phyloP scores from a whole-genome alignment of 2,329 filamentous ascomycete genomes.

The Cladosporium cucumerinum region DNA sequence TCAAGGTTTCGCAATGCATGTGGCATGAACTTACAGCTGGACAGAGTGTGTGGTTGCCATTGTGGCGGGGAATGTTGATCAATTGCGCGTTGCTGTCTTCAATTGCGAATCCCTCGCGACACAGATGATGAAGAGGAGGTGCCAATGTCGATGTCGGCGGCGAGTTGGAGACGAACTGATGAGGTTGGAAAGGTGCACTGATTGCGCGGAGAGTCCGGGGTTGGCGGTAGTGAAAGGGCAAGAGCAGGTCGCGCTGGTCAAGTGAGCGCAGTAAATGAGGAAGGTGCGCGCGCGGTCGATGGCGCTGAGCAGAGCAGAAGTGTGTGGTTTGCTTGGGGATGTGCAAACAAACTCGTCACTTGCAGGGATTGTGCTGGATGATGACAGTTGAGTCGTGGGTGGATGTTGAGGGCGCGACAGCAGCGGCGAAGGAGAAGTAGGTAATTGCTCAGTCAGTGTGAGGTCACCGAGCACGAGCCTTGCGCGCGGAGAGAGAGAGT shows the following conservation, averaged over 20 bases:
- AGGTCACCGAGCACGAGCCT: constrained; percentile 9
- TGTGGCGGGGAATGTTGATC: neutral
- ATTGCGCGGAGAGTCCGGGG: neutral
- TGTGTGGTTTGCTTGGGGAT: constrained; percentile 10
- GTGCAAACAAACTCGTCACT: constrained; percentile 17
- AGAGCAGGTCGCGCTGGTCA: neutral
- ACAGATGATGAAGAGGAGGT: neutral
- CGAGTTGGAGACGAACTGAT: neutral
- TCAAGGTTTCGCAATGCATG: neutral
- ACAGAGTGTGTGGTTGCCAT: constrained; percentile 33
- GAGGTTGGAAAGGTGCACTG: neutral
- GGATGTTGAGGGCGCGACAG: neutral
- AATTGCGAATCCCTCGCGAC: neutral
- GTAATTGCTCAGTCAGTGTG: constrained; percentile 16
- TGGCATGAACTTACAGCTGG: constrained; percentile 33
- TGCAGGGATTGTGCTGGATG: constrained; percentile 6
- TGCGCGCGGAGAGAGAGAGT: neutral
- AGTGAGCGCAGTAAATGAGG: neutral
- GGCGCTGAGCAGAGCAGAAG: neutral
- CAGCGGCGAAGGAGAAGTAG: neutral
- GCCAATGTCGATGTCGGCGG: neutral
- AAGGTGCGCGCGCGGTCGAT: neutral
- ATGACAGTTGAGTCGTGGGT: neutral
- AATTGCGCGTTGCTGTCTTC: neutral
- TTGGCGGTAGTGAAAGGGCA: neutral